Conservation (phyloP, 176 grass and related monocot species). For the Chloris gayana region DNA sequence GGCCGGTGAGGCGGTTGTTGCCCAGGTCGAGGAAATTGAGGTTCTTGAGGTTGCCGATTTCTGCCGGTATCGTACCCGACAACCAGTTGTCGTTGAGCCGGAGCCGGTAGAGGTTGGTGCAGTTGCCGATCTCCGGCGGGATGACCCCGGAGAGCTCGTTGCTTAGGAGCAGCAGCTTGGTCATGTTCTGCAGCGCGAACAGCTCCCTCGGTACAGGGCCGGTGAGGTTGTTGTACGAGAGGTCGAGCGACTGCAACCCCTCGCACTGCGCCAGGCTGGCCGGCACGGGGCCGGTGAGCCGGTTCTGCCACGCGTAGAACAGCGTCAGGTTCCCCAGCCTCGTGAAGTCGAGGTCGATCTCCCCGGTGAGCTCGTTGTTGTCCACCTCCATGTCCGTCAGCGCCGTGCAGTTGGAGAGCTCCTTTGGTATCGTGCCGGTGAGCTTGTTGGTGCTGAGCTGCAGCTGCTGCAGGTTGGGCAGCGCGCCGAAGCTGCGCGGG, state of each 20-base stretch:
- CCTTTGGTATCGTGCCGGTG: conserved; percentile 62
- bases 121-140: conserved; percentile 88
- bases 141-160: conserved; percentile 80
- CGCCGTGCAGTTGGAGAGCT: conserved; percentile 81
- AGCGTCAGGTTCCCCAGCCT: conserved; percentile 74
- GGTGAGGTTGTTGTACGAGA: conserved; percentile 93
- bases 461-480: conserved; percentile 74
- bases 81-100: conserved; percentile 73
- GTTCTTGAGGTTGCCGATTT: conserved; percentile 79
- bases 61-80: conserved; percentile 55
- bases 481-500: conserved; percentile 61
- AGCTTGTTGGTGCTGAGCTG: conserved; percentile 91
- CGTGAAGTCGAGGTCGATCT: conserved; percentile 72
- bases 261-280: conserved; percentile 62
- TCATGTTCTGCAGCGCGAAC: conserved; percentile 82
- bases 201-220: conserved; percentile 73
- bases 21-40: conserved; percentile 90
- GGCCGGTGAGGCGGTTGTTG: conserved; percentile 64
- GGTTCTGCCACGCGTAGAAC: conserved; percentile 97
- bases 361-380: conserved; percentile 81
- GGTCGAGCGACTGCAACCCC: conserved; percentile 78
- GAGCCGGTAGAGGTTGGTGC: conserved; percentile 85
- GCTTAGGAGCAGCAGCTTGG: conserved; percentile 81
- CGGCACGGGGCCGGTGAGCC: conserved; percentile 77
- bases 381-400: conserved; percentile 83